A percentile compares a stretch with the other conserved stretches of the same genome.
phyloP scores from a whole-genome alignment of 2,329 filamentous ascomycete species.

The Fusarium sp. region DNA sequence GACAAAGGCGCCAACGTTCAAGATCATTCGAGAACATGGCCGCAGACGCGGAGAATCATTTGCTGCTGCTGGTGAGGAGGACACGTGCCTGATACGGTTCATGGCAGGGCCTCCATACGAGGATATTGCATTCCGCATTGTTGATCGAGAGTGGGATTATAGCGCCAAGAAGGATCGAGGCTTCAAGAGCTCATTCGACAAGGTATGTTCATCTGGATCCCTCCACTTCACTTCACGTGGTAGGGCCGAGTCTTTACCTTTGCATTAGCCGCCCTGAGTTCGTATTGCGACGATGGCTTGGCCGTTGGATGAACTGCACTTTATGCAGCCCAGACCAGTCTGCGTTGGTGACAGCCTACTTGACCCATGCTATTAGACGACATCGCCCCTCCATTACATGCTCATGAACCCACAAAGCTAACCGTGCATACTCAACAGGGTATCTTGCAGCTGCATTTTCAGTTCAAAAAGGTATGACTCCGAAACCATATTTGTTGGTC shows the following conservation, averaged over 20 bases:
- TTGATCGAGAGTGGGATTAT: slow-evolving; percentile 99
- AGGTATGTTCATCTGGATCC: slow-evolving; percentile 67
- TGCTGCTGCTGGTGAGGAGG: slow-evolving; percentile 92
- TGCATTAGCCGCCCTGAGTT: slow-evolving; percentile 17
- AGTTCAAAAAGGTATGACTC: slow-evolving; percentile 89
- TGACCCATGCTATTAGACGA: slow-evolving; percentile 7
- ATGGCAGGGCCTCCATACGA: slow-evolving; percentile 95
- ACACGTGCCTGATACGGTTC: slow-evolving; percentile 96
- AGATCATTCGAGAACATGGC: slow-evolving; percentile 93
- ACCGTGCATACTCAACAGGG: slow-evolving; percentile 65
- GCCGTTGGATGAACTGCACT: slow-evolving; percentile 17
- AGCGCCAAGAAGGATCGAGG: slow-evolving; percentile 94
- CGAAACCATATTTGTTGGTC: slow-evolving; percentile 5
- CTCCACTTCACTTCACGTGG: slow-evolving; percentile 24
- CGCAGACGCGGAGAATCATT: slow-evolving; percentile 90
- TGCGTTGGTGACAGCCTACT: slow-evolving; percentile 19
- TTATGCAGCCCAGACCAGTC: slow-evolving; percentile 19
- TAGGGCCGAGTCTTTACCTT: slow-evolving; percentile 15
- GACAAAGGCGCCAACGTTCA: slow-evolving; percentile 92
- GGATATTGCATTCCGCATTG: slow-evolving; percentile 95
- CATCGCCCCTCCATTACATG: slow-evolving; percentile 2
- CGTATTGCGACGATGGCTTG: slow-evolving; percentile 13
- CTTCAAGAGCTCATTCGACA: slow-evolving; percentile 97
- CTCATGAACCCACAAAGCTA: slow-evolving; percentile 25
- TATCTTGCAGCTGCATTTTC: slow-evolving; percentile 95